These are phyloP conservation scores for Fusarium staphyleae DNA, from an alignment of 2,329 filamentous ascomycete genomes.

Conservation along the genomic window DNA sequence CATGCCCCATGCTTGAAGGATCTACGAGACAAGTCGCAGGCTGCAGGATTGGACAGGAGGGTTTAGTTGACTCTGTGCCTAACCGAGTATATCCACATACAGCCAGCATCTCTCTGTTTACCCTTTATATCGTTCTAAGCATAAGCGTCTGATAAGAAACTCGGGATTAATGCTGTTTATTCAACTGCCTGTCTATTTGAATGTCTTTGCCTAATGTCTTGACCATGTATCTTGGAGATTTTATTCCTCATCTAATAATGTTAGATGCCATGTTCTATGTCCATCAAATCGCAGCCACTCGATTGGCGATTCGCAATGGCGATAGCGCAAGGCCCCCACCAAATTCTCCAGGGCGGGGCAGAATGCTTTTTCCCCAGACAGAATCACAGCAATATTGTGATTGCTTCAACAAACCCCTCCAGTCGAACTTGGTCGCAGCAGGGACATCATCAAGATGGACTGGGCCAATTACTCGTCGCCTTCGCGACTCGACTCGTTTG, in stretches of 20 bases:
- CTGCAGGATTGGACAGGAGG: conserved; percentile 37
- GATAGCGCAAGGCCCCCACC: conserved; percentile 29
- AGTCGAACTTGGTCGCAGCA: not conserved
- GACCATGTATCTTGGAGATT: not conserved
- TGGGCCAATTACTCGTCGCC: conserved; percentile 39
- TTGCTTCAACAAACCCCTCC: conserved; percentile 11
- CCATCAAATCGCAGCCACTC: conserved; percentile 34
- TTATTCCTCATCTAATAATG: too few relatives aligned
- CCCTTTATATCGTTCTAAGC: too few relatives aligned
- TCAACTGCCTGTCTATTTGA: too few relatives aligned
- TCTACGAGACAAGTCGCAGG: conserved; percentile 44
- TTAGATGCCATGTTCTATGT: conserved; percentile 3
- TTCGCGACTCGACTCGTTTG: conserved; percentile 36
- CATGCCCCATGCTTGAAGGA: conserved; percentile 54
- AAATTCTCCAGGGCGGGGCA: conserved; percentile 38
- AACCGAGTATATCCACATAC: too few relatives aligned
- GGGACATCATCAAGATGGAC: conserved; percentile 32
- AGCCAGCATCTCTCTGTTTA: too few relatives aligned
- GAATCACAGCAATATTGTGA: conserved; percentile 15
- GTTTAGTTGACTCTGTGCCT: conserved; percentile 29
- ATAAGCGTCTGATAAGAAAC: too few relatives aligned
- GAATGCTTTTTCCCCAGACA: conserved; percentile 35
- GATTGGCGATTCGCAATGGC: conserved; percentile 37
- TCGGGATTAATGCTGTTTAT: too few relatives aligned
- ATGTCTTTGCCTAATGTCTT: too few relatives aligned